Evolutionary conservation across 352 stramenopile genomes (phyloP), one percentile per base, ranked within the genome.

Genomic region (Globisporangium irregulare): DNA sequence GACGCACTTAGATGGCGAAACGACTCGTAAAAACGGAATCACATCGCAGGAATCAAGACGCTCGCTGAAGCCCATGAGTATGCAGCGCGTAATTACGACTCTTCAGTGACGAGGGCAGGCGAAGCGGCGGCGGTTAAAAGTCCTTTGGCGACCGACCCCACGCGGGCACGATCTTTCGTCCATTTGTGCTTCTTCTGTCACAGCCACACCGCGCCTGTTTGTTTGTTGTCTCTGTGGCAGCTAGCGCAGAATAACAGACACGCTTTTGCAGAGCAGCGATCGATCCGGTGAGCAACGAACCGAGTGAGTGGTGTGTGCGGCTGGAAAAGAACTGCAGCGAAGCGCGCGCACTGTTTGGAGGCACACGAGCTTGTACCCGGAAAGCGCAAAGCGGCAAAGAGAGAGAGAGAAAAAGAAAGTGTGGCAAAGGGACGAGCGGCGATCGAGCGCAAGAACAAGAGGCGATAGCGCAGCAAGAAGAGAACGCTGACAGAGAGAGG

Each of bases 71-170:
- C 14, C 15, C 41, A 58, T 27, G 22, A 58, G 25, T 18, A 59
- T 20, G 9, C 55, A 9, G 18, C 18, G 4, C 55, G 55, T 61
- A 61, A 61, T 61, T 61, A 61, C 55, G 53, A 59, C 53, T 59
- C 53, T 36, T 59, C 53, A 51, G 18, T 51, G 43, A 22, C 43
- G 43, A 51, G 25, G 25, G 55, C 22, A 56, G 50, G 24, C 32
- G 60, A 66, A 66, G 60, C 60, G 60, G 43, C 43, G 32, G 57
- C 57, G 32, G 57, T 62, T 62, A 7, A 51, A 51, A 55, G 60
- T 54, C 60, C 43, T 34, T 66, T 66, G 43, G 43, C 20, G 55
- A 41, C 27, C 55, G 51, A 9, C 46, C 22, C 22, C 22, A 22
- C 36, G 60, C 60, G 22, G 25, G 48, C 43, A 55, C 60, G 60